phyloP scores from a whole-genome alignment of 208 protist species.

The Crithidia fasciculata region DNA sequence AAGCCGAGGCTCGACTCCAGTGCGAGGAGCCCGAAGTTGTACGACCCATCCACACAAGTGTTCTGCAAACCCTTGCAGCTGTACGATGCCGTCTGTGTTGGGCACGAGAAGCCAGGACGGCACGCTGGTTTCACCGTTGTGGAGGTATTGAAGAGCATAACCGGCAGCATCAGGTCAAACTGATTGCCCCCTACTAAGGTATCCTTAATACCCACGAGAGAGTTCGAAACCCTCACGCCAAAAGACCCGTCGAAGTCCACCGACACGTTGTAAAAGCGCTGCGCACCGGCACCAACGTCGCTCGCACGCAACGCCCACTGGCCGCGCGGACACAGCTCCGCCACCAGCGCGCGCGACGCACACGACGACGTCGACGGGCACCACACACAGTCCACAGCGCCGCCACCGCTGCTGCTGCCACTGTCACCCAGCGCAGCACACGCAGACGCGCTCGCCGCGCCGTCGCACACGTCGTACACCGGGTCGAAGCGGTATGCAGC shows the following conservation, averaged over 20 bases:
- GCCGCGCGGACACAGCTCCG: constrained; percentile 28
- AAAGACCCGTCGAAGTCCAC: constrained; percentile 1
- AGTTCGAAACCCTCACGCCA: not conserved
- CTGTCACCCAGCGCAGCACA: not conserved
- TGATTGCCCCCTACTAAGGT: too few relatives aligned
- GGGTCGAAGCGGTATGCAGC: constrained; percentile 32
- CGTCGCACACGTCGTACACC: constrained; percentile 17
- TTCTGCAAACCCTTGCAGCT: constrained; percentile 4
- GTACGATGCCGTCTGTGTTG: not conserved
- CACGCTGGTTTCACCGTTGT: not conserved
- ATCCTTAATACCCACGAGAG: not conserved
- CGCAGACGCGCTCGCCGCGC: not conserved
- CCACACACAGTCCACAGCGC: constrained; percentile 22
- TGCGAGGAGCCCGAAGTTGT: constrained; percentile 29
- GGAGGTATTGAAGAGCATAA: not conserved
- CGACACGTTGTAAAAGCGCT: constrained; percentile 16
- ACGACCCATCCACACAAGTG: constrained; percentile 39
- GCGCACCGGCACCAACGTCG: not conserved
- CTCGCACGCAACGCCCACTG: constrained; percentile 13
- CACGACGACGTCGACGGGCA: constrained; percentile 24
- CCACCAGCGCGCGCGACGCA: not conserved
- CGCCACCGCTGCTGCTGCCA: not conserved
- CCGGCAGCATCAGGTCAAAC: not conserved
- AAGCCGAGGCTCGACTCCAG: constrained; percentile 12
- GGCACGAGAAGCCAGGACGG: constrained; percentile 6